Evolutionary conservation across 169 alveolate genomes (phyloP).

Genomic region (Blepharisma undulans): DNA sequence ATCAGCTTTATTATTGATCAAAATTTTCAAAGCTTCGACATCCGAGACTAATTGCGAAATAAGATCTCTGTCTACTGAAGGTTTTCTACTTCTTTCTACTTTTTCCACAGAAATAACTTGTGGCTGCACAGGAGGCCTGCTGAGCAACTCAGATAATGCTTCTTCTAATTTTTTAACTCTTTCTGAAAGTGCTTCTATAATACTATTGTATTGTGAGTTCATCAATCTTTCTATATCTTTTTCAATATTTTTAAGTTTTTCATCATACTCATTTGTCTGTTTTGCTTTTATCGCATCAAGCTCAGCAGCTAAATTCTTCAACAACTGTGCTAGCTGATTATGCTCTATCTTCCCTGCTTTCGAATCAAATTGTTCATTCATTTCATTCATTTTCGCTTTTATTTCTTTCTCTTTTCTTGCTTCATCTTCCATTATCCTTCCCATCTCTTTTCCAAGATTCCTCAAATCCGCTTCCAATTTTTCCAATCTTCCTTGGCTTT

Average conservation of each 20-base stretch:
- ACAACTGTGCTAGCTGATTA: background rate
- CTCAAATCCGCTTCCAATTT: background rate
- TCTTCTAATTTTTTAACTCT: background rate
- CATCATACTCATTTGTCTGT: background rate
- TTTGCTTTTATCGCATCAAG: background rate
- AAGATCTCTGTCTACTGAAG: background rate
- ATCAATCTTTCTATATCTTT: background rate
- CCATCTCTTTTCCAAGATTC: background rate
- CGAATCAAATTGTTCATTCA: background rate
- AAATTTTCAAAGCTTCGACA: background rate
- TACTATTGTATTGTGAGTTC: background rate
- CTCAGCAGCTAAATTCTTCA: background rate
- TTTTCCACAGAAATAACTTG: background rate
- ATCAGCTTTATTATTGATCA: background rate
- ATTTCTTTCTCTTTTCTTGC: background rate
- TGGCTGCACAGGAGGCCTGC: background rate
- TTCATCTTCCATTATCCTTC: background rate
- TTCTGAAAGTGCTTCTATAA: background rate
- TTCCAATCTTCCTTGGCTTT: background rate
- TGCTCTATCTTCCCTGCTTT: background rate
- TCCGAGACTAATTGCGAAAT: background rate
- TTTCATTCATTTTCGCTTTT: constrained; percentile 14
- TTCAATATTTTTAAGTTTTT: background rate
- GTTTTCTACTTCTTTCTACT: background rate
- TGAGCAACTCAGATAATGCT: background rate